phyloP scores from a whole-genome alignment of 1,139 yeast species.

The Hanseniaspora gamundiae region DNA sequence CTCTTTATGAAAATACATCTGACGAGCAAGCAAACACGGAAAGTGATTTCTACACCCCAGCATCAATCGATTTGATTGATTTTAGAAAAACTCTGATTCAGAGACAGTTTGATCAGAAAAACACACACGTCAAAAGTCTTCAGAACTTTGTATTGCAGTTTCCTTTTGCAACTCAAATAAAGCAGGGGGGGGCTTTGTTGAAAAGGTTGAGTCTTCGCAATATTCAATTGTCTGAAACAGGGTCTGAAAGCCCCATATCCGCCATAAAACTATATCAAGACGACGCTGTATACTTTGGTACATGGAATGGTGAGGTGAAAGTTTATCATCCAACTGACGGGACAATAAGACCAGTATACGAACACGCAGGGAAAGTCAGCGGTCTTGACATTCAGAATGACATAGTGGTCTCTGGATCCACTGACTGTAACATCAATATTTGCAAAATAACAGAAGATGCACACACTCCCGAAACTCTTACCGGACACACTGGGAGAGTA shows the following conservation, averaged over 20 bases:
- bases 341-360: constrained; percentile 9
- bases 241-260: constrained; percentile 59
- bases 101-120: neutral
- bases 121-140: neutral
- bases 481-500: constrained; percentile 44
- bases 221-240: constrained; percentile 44
- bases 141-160: neutral
- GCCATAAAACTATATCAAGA: constrained; percentile 37
- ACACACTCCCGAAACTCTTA: constrained; percentile 13
- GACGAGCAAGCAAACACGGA: constrained; percentile 40
- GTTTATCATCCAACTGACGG: constrained; percentile 24
- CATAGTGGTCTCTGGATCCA: constrained; percentile 45
- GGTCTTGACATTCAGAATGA: constrained; percentile 54
- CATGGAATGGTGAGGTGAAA: constrained; percentile 73
- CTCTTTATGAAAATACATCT: constrained; percentile 11
- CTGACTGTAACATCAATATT: constrained; percentile 44
- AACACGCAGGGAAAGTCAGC: constrained; percentile 51
- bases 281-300: constrained; percentile 46
- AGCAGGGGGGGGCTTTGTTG: neutral
- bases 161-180: neutral
- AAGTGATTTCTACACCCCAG: constrained; percentile 82
- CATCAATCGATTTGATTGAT: constrained; percentile 41
- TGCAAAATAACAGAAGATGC: constrained; percentile 24
- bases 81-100: constrained; percentile 41
- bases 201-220: neutral